Percentiles rank a stretch among this genome's conserved stretches.
Conservation (phyloP, 2,329 filamentous ascomycete genomes). For the Neospermospora avenae region DNA sequence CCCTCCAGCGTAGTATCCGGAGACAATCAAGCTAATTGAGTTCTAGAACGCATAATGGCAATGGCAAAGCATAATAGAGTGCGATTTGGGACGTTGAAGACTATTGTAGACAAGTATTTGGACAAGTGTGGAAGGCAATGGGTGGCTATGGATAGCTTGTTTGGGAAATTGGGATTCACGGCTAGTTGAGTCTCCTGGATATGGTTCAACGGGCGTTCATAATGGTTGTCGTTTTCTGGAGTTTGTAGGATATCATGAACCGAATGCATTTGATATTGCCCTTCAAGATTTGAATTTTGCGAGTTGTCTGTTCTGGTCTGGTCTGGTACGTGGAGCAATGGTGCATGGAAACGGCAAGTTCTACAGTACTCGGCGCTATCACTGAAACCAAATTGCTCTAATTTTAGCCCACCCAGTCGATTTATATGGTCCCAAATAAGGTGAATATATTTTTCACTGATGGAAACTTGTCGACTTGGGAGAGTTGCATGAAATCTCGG, state of each 20-base stretch:
- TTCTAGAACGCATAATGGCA: constrained; percentile 51
- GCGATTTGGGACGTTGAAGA: constrained; percentile 72
- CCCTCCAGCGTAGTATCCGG: neutral
- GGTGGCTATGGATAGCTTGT: constrained; percentile 90
- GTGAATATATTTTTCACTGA: no score
- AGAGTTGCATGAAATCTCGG: no score
- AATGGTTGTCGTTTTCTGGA: constrained; percentile 10
- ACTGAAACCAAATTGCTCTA: no score
- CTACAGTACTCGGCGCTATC: neutral
- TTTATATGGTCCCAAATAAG: no score
- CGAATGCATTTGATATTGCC: constrained; percentile 8
- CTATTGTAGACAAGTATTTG: constrained; percentile 76
- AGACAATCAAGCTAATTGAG: neutral
- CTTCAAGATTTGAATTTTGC: neutral
- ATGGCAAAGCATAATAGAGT: constrained; percentile 79
- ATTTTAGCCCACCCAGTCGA: no score
- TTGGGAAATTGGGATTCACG: constrained; percentile 61
- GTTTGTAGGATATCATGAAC: constrained; percentile 27
- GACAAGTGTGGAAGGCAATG: constrained; percentile 88
- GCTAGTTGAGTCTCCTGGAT: constrained; percentile 16
- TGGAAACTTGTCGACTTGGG: no score
- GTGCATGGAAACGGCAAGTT: neutral
- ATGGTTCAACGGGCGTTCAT: constrained; percentile 11
- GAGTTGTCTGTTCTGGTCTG: no score
- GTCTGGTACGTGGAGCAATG: no score